Conservation (phyloP, 495 filamentous ascomycete species). For the Aspergillus leporis region DNA sequence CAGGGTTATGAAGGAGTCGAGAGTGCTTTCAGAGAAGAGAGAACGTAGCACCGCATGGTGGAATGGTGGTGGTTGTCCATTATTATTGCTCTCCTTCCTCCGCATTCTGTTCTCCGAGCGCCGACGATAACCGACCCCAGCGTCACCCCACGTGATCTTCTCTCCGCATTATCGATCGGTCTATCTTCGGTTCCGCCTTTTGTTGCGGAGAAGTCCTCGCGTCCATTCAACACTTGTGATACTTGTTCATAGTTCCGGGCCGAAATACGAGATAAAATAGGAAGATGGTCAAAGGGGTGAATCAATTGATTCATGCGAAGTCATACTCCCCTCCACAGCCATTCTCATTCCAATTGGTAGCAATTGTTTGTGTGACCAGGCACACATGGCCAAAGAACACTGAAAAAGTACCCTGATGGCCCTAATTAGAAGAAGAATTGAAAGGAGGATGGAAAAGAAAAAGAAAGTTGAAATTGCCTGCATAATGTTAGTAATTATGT, state of each 20-base stretch:
- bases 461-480: background rate
- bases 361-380: background rate
- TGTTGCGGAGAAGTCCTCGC: conserved; percentile 1
- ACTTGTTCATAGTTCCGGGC: background rate
- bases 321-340: background rate
- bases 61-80: conserved; percentile 3
- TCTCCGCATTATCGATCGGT: conserved; percentile 2
- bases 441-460: background rate
- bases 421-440: background rate
- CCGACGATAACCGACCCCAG: conserved; percentile 46
- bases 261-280: background rate
- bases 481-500: background rate
- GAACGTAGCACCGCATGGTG: conserved; percentile 13
- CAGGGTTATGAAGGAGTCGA: conserved; percentile 8
- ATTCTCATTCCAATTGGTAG: background rate
- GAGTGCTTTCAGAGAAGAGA: conserved; percentile 22
- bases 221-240: background rate
- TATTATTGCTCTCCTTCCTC: conserved; percentile 12
- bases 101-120: conserved; percentile 16
- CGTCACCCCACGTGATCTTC: conserved; percentile 37
- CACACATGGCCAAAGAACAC: background rate
- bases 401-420: background rate
- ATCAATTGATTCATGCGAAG: background rate
- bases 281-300: background rate
- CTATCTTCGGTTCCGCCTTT: background rate